A percentile compares a stretch with the other conserved stretches of the same genome.
phyloP scores from a whole-genome alignment of 805 yeast species.

The Maudiozyma serrabonitensis region DNA sequence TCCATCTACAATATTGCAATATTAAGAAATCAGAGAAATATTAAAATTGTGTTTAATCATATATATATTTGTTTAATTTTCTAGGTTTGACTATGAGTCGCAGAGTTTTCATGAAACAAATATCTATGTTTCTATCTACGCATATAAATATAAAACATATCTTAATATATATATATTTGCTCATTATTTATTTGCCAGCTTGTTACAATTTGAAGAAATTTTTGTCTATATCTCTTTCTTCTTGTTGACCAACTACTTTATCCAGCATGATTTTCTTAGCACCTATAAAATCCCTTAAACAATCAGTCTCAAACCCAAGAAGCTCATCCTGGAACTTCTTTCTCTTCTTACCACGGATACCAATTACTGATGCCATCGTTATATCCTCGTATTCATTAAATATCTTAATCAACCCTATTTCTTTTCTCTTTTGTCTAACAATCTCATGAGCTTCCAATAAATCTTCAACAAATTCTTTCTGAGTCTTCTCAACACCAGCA shows the following conservation, averaged over 20 bases:
- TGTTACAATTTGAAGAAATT: constrained; percentile 3
- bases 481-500: constrained; percentile 11
- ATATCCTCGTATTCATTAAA: constrained; percentile 29
- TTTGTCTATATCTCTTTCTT: constrained; percentile 2
- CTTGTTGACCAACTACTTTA: not conserved
- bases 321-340: constrained; percentile 26
- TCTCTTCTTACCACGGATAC: constrained; percentile 30
- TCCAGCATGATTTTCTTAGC: constrained; percentile 16
- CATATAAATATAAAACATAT: not conserved
- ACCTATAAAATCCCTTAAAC: constrained; percentile 15
- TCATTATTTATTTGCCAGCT: not conserved
- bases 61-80: too few species aligned
- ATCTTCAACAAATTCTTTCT: constrained; percentile 16
- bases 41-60: too few species aligned
- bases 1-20: too few species aligned
- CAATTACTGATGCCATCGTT: constrained; percentile 28
- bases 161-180: not conserved
- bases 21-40: too few species aligned
- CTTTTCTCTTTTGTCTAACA: constrained; percentile 17
- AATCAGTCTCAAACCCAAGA: constrained; percentile 29
- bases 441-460: constrained; percentile 16
- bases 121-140: not conserved
- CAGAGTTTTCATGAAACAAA: too few species aligned
- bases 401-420: constrained; percentile 25
- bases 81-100: too few species aligned